Base-by-base conservation (phyloP, 768 basidiomycete genomes). In the Lactarius psammicola region DNA sequence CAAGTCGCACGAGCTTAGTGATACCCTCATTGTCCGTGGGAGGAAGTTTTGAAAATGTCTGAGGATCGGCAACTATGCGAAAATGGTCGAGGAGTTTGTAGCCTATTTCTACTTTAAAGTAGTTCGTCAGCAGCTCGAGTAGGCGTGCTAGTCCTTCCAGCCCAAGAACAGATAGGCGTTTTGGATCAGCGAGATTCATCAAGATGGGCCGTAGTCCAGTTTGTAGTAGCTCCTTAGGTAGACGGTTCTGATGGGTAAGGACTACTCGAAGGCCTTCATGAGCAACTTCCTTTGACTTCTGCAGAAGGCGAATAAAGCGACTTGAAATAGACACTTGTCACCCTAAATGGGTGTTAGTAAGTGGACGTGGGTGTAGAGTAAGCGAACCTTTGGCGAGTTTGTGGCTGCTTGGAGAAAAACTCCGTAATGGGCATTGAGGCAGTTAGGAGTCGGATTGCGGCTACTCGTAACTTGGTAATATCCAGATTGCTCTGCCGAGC, bases 41-140 rank as follows among this genome's bases (percentile, higher is more conserved):
- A 1, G 94, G 92, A 5, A 90, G 82, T 64, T 87, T 85, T 0
- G 94, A 87, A 0, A 95, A 90, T 56, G 85, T 88, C 69, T 88
- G 87, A 17, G 93, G 89, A 72, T 96, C 94, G 30, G 96, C 92
- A 26, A 99, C 89, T 42, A 90, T 87, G 51, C 89, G 88, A 78
- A 96, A 98, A 75, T 99, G 97, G 72, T 98, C 97, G 26, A 99
- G 81, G 8, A 99, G 85, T 77, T 99, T 99, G 75, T 92, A 86
- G 0, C 97, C 97, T 66, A 99, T 98, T 79, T 99, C 97, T 20
- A 99, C 96, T 76, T 98, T 98, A 87, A 99, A 99, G 78, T 99
- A 98, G 75, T 98, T 98, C 44, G 95, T 97, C 62, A 99, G 78
- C 8, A 99, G 84, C 75, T 97, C 94, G 57, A 99, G 80, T 57